Conservation (phyloP, 2,329 filamentous ascomycete species). For the Drechslerella dactyloides region DNA sequence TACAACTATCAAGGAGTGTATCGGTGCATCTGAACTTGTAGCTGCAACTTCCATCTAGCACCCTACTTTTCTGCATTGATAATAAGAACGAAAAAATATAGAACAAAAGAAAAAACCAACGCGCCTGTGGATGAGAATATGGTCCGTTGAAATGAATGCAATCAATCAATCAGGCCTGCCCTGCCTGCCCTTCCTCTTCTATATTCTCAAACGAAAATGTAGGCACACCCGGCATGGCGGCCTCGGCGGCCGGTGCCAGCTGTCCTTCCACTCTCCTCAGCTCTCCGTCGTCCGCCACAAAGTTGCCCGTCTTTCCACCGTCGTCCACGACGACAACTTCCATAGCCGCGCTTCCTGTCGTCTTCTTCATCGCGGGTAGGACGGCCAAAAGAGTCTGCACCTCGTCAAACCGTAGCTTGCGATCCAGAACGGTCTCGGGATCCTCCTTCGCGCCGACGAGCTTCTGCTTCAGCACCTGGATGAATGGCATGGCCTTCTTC, state of each 20-base stretch:
- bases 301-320: conserved; percentile 69
- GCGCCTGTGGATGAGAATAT: neutral
- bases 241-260: conserved; percentile 69
- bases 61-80: too few relatives aligned
- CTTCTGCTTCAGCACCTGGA: conserved; percentile 83
- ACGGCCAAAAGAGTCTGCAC: conserved; percentile 76
- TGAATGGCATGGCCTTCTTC: conserved; percentile 98
- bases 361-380: conserved; percentile 77
- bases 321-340: conserved; percentile 76
- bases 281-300: conserved; percentile 64
- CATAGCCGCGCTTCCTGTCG: conserved; percentile 72
- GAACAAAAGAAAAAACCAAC: neutral
- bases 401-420: conserved; percentile 88
- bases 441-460: conserved; percentile 72
- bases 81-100: neutral
- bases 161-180: conserved; percentile 20
- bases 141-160: too few relatives aligned
- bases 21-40: too few relatives aligned
- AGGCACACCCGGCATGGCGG: conserved; percentile 80
- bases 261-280: conserved; percentile 61
- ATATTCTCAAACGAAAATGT: conserved; percentile 87
- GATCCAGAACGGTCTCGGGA: conserved; percentile 73
- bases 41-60: too few relatives aligned
- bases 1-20: too few relatives aligned
- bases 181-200: conserved; percentile 57